Percentiles rank a stretch among this genome's conserved stretches.
phyloP scores from a whole-genome alignment of 768 basidiomycete species.

The Phlebiopsis flavidoalba region DNA sequence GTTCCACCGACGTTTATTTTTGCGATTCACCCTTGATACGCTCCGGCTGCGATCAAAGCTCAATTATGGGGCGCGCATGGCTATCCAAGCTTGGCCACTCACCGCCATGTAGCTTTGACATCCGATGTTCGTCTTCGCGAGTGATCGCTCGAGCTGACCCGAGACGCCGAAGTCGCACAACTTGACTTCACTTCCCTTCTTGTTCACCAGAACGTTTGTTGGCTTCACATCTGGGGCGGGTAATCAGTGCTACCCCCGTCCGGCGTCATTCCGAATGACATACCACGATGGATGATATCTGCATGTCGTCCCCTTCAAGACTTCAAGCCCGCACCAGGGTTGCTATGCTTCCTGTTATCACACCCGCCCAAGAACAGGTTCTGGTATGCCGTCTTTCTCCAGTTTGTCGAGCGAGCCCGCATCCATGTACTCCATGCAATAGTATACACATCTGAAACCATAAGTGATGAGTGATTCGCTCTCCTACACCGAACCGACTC shows the following conservation, averaged over 20 bases:
- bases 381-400: constrained; percentile 45
- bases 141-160: constrained; percentile 91
- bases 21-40: constrained; percentile 93
- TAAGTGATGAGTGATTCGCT: not conserved
- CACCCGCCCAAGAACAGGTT: constrained; percentile 77
- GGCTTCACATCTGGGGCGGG: constrained; percentile 74
- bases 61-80: not conserved
- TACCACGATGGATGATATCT: constrained; percentile 77
- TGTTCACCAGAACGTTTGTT: constrained; percentile 89
- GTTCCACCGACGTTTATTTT: constrained; percentile 63
- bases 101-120: constrained; percentile 99
- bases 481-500: not conserved
- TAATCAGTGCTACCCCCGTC: not conserved
- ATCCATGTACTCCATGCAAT: constrained; percentile 99
- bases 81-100: constrained; percentile 27
- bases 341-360: constrained; percentile 79
- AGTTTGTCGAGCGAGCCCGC: constrained; percentile 93
- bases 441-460: constrained; percentile 67
- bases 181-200: constrained; percentile 79
- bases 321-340: constrained; percentile 91
- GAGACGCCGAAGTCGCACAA: constrained; percentile 99
- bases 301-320: constrained; percentile 92
- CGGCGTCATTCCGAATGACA: constrained; percentile 15
- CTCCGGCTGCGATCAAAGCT: constrained; percentile 60
- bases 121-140: constrained; percentile 98